A percentile compares a stretch with the other conserved stretches of the same genome.
Evolutionary conservation across 2,329 filamentous ascomycete genomes (phyloP).

Genomic region (Cadophora sp.): DNA sequence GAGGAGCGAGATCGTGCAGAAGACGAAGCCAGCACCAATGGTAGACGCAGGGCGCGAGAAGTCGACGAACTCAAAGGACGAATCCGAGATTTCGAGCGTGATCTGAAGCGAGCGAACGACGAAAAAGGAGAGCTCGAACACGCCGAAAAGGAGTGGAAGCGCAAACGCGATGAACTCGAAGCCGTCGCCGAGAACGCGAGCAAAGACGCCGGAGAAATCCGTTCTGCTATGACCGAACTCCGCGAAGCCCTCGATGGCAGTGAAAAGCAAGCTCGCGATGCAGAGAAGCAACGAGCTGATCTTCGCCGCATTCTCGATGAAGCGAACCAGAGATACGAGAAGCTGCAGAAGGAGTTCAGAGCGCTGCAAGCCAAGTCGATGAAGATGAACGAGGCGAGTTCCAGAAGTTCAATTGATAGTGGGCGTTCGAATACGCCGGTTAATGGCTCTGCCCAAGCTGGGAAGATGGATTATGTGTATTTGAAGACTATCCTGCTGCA

Average conservation of each 20-base stretch:
- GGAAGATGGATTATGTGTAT: slow-evolving; percentile 57
- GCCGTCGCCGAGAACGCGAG: slow-evolving; percentile 68
- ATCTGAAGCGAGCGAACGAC: slow-evolving; percentile 71
- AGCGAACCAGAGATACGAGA: slow-evolving; percentile 77
- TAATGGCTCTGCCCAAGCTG: slow-evolving; percentile 33
- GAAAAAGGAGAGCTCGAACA: slow-evolving; percentile 82
- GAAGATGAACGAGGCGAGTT: slow-evolving; percentile 43
- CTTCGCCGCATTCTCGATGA: slow-evolving; percentile 81
- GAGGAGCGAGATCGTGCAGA: slow-evolving; percentile 93
- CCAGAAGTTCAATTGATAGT: slow-evolving; percentile 45
- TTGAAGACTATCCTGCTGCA: slow-evolving; percentile 83
- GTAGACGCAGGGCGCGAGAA: slow-evolving; percentile 79
- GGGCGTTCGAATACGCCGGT: slow-evolving; percentile 39
- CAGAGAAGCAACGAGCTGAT: slow-evolving; percentile 82
- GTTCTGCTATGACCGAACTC: slow-evolving; percentile 77
- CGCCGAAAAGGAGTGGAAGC: slow-evolving; percentile 76
- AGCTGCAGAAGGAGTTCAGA: slow-evolving; percentile 73
- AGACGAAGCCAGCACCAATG: slow-evolving; percentile 83
- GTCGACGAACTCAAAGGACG: slow-evolving; percentile 83
- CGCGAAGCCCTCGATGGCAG: slow-evolving; percentile 84
- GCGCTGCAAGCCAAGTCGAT: slow-evolving; percentile 54
- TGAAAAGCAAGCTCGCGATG: slow-evolving; percentile 82
- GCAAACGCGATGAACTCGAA: slow-evolving; percentile 78
- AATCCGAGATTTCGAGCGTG: slow-evolving; percentile 81
- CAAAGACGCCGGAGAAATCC: slow-evolving; percentile 78